Conservation (phyloP, 2,329 filamentous ascomycete genomes). For the Verruconis gallopava region DNA sequence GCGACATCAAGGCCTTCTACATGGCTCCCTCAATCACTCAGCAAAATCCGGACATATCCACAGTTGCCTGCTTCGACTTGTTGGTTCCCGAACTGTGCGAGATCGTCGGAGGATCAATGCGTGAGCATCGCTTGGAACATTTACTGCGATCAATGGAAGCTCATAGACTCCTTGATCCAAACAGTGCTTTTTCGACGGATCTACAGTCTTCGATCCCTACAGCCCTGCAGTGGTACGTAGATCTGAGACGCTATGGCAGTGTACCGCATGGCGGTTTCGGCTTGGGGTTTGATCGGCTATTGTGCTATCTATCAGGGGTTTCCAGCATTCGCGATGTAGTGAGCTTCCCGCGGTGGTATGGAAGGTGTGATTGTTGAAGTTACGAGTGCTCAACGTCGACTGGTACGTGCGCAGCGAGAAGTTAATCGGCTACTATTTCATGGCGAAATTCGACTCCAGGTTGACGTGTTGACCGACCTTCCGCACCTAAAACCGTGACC, state of each 20-base stretch:
- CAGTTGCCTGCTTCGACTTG: slow-evolving; percentile 83
- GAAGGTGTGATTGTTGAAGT: slow-evolving; percentile 38
- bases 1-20: slow-evolving; percentile 82
- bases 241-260: slow-evolving; percentile 80
- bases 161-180: slow-evolving; percentile 41
- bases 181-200: slow-evolving; percentile 4
- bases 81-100: slow-evolving; percentile 77
- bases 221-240: slow-evolving; percentile 69
- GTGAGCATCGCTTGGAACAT: slow-evolving; percentile 61
- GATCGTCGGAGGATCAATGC: slow-evolving; percentile 77
- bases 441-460: too few species aligned
- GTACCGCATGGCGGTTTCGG: slow-evolving; percentile 87
- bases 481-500: too few species aligned
- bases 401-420: too few species aligned
- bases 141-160: slow-evolving; percentile 58
- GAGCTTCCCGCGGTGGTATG: slow-evolving; percentile 64
- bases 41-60: slow-evolving; percentile 24
- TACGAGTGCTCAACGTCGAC: too few species aligned
- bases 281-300: slow-evolving; percentile 73
- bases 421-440: too few species aligned
- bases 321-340: slow-evolving; percentile 75
- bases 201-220: slow-evolving; percentile 14
- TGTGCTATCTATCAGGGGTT: slow-evolving; percentile 73
- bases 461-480: too few species aligned
- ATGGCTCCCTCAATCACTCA: slow-evolving; percentile 45